A percentile compares a stretch with the other conserved stretches of the same genome.
phyloP scores from a whole-genome alignment of 106 monocot species.

The Dendrobium chrysotoxum region DNA sequence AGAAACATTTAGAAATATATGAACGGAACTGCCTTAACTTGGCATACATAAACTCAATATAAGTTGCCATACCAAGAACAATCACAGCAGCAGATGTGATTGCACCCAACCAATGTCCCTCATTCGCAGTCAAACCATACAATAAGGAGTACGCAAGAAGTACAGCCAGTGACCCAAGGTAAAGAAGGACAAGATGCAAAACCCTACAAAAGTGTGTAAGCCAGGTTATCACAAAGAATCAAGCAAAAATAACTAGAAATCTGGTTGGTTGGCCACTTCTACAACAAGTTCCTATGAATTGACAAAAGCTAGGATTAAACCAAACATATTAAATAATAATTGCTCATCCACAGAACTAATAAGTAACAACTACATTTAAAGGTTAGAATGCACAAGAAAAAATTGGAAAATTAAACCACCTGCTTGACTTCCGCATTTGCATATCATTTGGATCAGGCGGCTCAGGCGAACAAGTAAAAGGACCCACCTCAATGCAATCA shows the following conservation, averaged over 20 bases:
- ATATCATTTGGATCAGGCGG: conserved; percentile 85
- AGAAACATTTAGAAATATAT: background rate
- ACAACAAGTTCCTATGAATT: background rate
- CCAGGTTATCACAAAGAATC: conserved; percentile 3
- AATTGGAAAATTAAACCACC: conserved; percentile 24
- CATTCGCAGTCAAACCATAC: conserved; percentile 91
- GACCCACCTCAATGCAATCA: conserved; percentile 94
- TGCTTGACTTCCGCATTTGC: conserved; percentile 64
- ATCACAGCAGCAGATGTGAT: conserved; percentile 79
- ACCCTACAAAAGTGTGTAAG: conserved; percentile 33
- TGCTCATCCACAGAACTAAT: background rate
- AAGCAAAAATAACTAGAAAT: conserved; percentile 10
- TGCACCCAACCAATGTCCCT: conserved; percentile 81
- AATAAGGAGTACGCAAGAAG: conserved; percentile 79
- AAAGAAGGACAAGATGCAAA: conserved; percentile 69
- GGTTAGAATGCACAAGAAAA: background rate
- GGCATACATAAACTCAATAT: background rate
- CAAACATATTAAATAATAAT: background rate
- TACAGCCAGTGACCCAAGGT: conserved; percentile 65
- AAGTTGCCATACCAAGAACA: conserved; percentile 56
- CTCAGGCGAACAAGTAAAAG: conserved; percentile 73
- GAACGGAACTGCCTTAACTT: background rate
- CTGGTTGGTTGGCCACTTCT: background rate
- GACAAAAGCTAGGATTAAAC: background rate
- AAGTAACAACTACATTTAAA: background rate